phyloP scores from a whole-genome alignment of 73 alveolate species.

The Tetrahymena malaccensis region DNA sequence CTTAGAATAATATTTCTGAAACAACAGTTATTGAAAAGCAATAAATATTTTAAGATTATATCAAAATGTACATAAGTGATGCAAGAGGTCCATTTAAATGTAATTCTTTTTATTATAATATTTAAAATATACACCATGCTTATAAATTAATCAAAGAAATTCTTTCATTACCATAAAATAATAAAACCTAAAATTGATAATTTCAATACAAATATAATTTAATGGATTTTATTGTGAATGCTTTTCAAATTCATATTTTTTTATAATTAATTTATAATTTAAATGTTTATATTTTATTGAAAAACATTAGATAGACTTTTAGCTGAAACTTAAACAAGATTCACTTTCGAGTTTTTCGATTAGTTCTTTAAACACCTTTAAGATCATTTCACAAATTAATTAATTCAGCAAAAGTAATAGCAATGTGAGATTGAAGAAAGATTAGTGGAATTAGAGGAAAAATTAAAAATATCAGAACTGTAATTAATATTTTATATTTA shows the following conservation, averaged over 20 bases:
- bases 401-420: background rate
- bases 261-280: no score
- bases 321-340: background rate
- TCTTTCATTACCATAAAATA: no score
- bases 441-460: background rate
- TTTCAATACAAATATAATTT: no score
- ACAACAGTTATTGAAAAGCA: background rate
- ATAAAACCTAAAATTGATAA: no score
- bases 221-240: no score
- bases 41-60: background rate
- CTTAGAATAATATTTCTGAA: background rate
- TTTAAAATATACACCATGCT: no score
- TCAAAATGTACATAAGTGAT: background rate
- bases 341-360: background rate
- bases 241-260: no score
- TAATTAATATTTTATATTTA: background rate
- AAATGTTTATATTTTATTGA: no score
- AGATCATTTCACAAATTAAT: background rate
- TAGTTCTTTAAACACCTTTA: background rate
- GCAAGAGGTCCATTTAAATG: background rate
- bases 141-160: no score
- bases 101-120: background rate
- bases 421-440: background rate
- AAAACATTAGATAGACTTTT: background rate
- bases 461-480: background rate